phyloP scores from a whole-genome alignment of 73 alveolate species.

The Uronychia binucleata region DNA sequence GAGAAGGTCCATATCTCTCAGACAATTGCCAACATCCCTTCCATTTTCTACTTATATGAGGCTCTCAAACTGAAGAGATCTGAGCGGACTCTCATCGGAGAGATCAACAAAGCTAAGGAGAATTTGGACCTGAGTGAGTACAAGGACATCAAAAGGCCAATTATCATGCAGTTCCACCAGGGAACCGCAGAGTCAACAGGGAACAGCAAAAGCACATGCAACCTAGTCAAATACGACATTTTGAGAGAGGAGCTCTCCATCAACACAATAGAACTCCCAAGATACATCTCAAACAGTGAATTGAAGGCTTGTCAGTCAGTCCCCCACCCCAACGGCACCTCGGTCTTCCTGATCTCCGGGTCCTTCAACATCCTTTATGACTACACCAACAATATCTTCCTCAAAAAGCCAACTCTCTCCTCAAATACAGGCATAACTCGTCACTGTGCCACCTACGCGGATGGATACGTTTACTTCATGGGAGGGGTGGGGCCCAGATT shows the following conservation, averaged over 20 bases:
- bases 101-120: not conserved
- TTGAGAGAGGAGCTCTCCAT: not conserved
- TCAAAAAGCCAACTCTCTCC: slow-evolving; percentile 1
- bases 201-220: not conserved
- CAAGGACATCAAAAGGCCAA: slow-evolving; percentile 41
- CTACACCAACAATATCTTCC: slow-evolving; percentile 9
- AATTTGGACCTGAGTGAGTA: slow-evolving; percentile 6
- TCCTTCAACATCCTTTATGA: slow-evolving; percentile 15
- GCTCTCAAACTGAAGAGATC: not conserved
- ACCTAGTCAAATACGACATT: not conserved
- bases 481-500: slow-evolving; percentile 24
- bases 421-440: not conserved
- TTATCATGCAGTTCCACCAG: slow-evolving; percentile 16
- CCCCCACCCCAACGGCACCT: slow-evolving; percentile 34
- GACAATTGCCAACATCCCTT: not conserved
- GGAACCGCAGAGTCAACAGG: not conserved
- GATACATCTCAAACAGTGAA: not conserved
- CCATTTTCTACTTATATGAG: not conserved
- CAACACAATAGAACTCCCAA: not conserved
- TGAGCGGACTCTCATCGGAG: not conserved
- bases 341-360: slow-evolving; percentile 17
- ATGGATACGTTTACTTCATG: slow-evolving; percentile 30
- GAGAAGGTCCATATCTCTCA: not conserved
- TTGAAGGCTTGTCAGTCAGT: slow-evolving; percentile 19
- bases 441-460: slow-evolving; percentile 25